Percentiles rank a stretch among this genome's conserved stretches.
These are phyloP conservation scores for Baorangia bicolor DNA, from an alignment of 768 basidiomycete genomes.

Conservation along the genomic window DNA sequence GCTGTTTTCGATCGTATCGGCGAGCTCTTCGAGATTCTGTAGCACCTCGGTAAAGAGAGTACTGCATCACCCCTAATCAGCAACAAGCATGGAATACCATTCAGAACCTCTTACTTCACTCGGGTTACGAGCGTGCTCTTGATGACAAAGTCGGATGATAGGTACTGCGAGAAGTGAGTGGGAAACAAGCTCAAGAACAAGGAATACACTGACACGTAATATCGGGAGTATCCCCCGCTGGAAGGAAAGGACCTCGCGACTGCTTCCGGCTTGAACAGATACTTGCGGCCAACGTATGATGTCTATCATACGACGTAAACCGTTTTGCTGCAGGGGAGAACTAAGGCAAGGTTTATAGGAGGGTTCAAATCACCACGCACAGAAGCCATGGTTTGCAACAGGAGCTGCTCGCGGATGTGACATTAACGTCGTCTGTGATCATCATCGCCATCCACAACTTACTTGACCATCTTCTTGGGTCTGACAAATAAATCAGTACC, in stretches of 20 bases:
- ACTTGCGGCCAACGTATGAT: constrained; percentile 48
- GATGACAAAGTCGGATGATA: constrained; percentile 57
- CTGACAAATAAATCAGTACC: constrained; percentile 24
- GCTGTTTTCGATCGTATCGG: constrained; percentile 38
- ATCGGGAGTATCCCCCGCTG: constrained; percentile 56
- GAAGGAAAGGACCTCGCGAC: constrained; percentile 47
- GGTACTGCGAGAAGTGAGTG: constrained; percentile 40
- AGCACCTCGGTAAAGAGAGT: constrained; percentile 46
- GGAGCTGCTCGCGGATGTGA: constrained; percentile 28
- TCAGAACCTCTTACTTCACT: constrained; percentile 44
- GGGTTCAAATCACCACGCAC: constrained; percentile 22
- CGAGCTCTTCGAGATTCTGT: constrained; percentile 45
- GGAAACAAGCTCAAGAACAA: not conserved
- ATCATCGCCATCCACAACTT: constrained; percentile 11
- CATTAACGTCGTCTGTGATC: constrained; percentile 4
- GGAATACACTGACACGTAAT: constrained; percentile 40
- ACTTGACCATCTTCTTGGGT: constrained; percentile 54
- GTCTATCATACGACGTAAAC: constrained; percentile 48
- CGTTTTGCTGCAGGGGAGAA: constrained; percentile 41
- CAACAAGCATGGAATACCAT: not conserved
- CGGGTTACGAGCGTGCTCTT: constrained; percentile 52
- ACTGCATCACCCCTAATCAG: constrained; percentile 28
- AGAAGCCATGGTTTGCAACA: constrained; percentile 39
- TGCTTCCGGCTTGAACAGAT: constrained; percentile 37
- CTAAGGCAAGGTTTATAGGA: not conserved